Conservation (phyloP, 2,329 filamentous ascomycete genomes). For the Pseudogymnoascus sp. region DNA sequence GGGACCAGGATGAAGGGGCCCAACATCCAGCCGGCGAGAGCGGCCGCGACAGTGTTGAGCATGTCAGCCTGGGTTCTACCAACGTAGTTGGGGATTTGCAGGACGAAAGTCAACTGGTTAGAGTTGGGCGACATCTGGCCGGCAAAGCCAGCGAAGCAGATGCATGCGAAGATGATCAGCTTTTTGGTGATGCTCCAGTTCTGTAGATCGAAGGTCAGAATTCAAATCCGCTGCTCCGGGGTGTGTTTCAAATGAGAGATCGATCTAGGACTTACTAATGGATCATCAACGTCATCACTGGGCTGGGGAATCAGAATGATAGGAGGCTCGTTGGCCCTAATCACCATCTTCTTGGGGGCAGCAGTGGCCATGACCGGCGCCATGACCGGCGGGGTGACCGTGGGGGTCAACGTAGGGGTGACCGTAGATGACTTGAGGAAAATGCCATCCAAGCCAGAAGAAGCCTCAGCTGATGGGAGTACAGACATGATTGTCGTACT, state of each 20-base stretch:
- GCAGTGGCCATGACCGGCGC: constrained; percentile 3
- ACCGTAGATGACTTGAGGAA: neutral
- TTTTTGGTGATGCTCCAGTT: constrained; percentile 30
- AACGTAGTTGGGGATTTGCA: constrained; percentile 29
- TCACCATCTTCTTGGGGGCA: neutral
- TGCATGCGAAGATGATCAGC: constrained; percentile 24
- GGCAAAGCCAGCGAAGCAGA: constrained; percentile 31
- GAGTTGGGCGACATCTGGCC: constrained; percentile 29
- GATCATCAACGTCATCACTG: constrained; percentile 27
- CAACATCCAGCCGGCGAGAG: constrained; percentile 31
- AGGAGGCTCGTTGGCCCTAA: neutral
- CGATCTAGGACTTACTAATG: constrained; percentile 24
- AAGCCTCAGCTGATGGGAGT: constrained; percentile 2
- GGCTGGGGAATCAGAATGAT: constrained; percentile 33
- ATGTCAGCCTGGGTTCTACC: constrained; percentile 17
- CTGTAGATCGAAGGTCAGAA: constrained; percentile 17
- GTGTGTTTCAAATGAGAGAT: neutral
- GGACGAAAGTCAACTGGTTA: constrained; percentile 28
- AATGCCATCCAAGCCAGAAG: neutral
- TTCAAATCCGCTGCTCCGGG: neutral
- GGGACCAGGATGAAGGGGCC: constrained; percentile 33
- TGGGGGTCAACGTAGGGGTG: neutral
- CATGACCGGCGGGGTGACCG: too few species aligned
- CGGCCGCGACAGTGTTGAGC: constrained; percentile 27
- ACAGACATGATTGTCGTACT: constrained; percentile 13